phyloP scores from a whole-genome alignment of 2,329 filamentous ascomycete species.

The Venturia asperata region DNA sequence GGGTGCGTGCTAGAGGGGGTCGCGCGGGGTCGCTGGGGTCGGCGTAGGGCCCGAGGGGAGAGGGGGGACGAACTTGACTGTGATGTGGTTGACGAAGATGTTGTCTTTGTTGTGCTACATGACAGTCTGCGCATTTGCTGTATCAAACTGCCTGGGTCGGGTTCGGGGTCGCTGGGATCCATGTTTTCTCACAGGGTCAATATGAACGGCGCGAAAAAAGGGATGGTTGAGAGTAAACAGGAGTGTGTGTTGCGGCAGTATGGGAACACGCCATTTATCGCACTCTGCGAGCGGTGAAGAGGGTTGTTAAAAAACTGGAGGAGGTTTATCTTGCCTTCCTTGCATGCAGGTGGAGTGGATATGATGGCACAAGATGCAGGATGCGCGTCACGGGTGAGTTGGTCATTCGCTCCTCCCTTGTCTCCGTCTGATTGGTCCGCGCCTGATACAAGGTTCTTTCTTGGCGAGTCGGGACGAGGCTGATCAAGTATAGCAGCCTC shows the following conservation, averaged over 20 bases:
- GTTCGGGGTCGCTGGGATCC: not conserved
- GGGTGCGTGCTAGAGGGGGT: not conserved
- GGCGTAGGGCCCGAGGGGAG: not conserved
- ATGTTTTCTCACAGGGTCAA: not conserved
- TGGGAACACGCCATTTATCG: not conserved
- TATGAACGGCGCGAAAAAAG: not conserved
- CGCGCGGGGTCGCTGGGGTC: not conserved
- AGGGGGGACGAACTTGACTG: not conserved
- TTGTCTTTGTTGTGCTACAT: not conserved
- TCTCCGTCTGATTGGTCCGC: not conserved
- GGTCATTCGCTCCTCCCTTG: not conserved
- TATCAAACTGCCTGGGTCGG: not conserved
- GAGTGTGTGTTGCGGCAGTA: not conserved
- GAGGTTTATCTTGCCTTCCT: not conserved
- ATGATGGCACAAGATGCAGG: constrained; percentile 7
- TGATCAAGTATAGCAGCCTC: not conserved
- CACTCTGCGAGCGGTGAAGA: not conserved
- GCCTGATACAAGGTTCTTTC: not conserved
- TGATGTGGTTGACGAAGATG: not conserved
- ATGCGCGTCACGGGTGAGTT: constrained; percentile 4
- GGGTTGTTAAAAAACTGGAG: not conserved
- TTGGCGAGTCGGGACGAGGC: not conserved
- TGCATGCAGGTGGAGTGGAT: not conserved
- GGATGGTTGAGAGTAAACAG: not conserved
- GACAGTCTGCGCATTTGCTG: constrained; percentile 3